Evolutionary conservation across 768 basidiomycete species (phyloP).

Genomic region (Panaeolus cyanescens): DNA sequence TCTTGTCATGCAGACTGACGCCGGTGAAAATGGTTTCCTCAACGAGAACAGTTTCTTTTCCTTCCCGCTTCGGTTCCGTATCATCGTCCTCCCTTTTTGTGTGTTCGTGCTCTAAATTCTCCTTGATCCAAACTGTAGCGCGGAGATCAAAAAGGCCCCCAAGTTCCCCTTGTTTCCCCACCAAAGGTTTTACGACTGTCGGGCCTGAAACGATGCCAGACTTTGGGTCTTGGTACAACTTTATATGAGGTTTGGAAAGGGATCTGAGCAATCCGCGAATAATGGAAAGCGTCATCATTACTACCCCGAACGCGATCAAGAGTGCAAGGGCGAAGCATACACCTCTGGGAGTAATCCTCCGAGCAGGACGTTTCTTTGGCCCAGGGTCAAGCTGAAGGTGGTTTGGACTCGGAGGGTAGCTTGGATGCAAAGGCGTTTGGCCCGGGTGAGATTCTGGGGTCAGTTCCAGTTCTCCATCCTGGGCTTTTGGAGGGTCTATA

Average conservation of each 20-base stretch:
- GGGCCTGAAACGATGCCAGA: not conserved
- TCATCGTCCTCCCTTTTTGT: not conserved
- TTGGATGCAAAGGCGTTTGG: not conserved
- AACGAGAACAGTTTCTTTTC: not conserved
- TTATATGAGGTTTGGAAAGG: not conserved
- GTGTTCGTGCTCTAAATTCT: not conserved
- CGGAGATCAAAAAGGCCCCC: not conserved
- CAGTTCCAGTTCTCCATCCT: not conserved
- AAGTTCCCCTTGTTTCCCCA: not conserved
- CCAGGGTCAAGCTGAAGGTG: not conserved
- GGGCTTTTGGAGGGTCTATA: not conserved
- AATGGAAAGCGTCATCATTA: not conserved
- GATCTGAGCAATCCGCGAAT: not conserved
- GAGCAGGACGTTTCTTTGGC: not conserved
- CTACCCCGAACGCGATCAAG: not conserved
- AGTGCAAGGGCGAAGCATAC: not conserved
- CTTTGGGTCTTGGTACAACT: not conserved
- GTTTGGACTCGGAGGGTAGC: not conserved
- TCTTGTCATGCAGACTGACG: constrained; percentile 26
- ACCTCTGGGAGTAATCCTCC: not conserved
- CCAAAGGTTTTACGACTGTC: not conserved
- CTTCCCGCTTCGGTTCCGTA: not conserved
- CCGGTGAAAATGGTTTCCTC: constrained; percentile 27
- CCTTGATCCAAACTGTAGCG: not conserved
- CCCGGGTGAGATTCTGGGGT: not conserved